Conservation (phyloP, 2,329 filamentous ascomycete genomes). For the Rosellinia necatrix region DNA sequence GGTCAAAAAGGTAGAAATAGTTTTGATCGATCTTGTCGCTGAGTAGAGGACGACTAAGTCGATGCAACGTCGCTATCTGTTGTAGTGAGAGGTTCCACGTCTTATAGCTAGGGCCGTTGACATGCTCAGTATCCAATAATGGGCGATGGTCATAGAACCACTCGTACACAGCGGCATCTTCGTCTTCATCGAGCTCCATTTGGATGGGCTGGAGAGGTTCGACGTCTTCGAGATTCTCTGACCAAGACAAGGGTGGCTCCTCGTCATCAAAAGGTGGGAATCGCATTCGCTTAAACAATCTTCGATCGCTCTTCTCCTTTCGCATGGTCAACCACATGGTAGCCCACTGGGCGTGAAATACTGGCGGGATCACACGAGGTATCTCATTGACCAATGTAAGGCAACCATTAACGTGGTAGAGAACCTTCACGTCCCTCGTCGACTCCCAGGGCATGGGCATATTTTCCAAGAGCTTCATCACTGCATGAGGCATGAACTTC, state of each 20-base stretch:
- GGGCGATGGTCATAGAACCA: conserved; percentile 98
- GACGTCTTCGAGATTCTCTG: conserved; percentile 98
- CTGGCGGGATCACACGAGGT: conserved; percentile 93
- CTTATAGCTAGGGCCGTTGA: conserved; percentile 97
- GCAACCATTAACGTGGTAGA: conserved; percentile 98
- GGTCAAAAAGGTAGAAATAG: conserved; percentile 96
- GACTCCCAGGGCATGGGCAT: conserved; percentile 99
- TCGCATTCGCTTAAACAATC: conserved; percentile 98
- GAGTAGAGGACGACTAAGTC: conserved; percentile 85
- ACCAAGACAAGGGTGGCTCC: conserved; percentile 96
- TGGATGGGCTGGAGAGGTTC: conserved; percentile 97
- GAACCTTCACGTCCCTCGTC: conserved; percentile 91
- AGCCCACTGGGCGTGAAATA: conserved; percentile 98
- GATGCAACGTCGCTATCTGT: conserved; percentile 95
- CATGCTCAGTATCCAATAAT: conserved; percentile 86
- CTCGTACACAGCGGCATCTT: conserved; percentile 88
- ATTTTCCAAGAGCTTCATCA: conserved; percentile 95
- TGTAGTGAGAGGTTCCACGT: conserved; percentile 89
- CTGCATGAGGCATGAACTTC: conserved; percentile 99
- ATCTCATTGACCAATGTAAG: conserved; percentile 96
- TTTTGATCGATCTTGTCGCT: conserved; percentile 95
- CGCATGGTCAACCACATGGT: conserved; percentile 99
- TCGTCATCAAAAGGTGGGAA: conserved; percentile 99
- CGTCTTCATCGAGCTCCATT: conserved; percentile 94
- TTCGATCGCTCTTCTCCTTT: conserved; percentile 92